Evolutionary conservation across 2,329 filamentous ascomycete genomes (phyloP), one percentile per base, ranked within the genome.

Genomic region (Trichoderma semiorbis): DNA sequence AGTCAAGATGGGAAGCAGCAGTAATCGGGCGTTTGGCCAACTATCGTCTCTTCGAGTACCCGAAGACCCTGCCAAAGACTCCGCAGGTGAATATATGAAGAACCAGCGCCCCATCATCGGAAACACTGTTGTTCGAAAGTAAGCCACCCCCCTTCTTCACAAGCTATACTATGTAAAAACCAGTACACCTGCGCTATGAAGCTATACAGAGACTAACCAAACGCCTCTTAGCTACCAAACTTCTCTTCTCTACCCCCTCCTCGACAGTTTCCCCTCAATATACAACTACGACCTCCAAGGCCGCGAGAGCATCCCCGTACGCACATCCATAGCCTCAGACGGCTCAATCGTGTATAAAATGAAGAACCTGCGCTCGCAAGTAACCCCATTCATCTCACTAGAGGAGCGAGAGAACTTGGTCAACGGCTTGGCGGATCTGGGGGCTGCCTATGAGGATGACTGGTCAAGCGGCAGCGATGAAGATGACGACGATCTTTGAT

Each of bases 361-460:
- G 60, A 91, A 91, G 78, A 80, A 82, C 2, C 82, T 97, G 32
- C 89, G 92, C 75, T 83, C 86, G 26, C 85, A 92, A 14, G 90
- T 92, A 14, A 83, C 87, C 18, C 87, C 90, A 73, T 85, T 88
- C 12, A 85, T 95, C 18, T 85, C 86, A 0, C 76, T 95, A 3
- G 93, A 97, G 72, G 95, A 98, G 78, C 88, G 95, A 55, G 96
- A 99, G 81, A 85, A 86, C 3, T 84, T 98, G n/a, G 89, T 90
- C 60, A 96, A 97, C 78, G 90, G 92, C 14, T 84, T 99, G 50
- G 90, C 92, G 28, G 91, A 93, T 72, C 90, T 98, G 77, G 91
- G 92, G 1, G 95, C 97, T 78, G 93, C 93, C 72, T 98, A 98
- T 79, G 90, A 93, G 75, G 93, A 96, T 73, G 94, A 94, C 1